phyloP scores from a whole-genome alignment of 1,284 basidiomycete species.

The Tylopilus sp. region DNA sequence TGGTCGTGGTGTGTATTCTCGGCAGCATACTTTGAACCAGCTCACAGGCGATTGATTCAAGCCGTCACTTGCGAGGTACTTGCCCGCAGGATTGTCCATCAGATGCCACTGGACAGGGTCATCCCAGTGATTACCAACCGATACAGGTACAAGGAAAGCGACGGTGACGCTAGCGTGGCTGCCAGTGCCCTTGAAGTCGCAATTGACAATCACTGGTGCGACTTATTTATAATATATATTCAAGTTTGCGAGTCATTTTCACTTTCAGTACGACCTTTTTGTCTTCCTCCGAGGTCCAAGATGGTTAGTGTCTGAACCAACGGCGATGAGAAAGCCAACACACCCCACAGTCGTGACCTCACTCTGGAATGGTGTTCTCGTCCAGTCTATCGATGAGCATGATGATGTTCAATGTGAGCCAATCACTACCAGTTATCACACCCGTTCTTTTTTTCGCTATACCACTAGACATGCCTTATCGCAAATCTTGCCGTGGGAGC shows the following conservation, averaged over 20 bases:
- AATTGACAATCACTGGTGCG: conserved; percentile 64
- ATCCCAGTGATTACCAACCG: conserved; percentile 75
- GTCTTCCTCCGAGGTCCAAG: conserved; percentile 84
- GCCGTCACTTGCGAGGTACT: conserved; percentile 86
- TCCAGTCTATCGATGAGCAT: conserved; percentile 73
- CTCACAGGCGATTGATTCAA: conserved; percentile 24
- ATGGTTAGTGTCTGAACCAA: conserved; percentile 47
- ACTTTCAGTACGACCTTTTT: conserved; percentile 72
- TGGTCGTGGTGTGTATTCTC: conserved; percentile 58
- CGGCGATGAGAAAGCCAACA: conserved; percentile 6
- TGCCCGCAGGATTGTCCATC: conserved; percentile 79
- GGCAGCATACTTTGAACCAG: background rate
- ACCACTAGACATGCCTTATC: conserved; percentile 58
- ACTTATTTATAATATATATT: conserved; percentile 1
- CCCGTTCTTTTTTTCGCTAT: conserved; percentile 10
- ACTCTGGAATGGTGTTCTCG: conserved; percentile 80
- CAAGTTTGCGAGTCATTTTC: conserved; percentile 4
- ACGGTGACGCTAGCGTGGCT: conserved; percentile 49
- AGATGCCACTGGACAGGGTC: conserved; percentile 60
- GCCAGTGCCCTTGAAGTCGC: conserved; percentile 34
- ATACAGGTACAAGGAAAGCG: conserved; percentile 68
- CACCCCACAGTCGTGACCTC: conserved; percentile 55
- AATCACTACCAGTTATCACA: background rate
- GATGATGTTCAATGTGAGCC: conserved; percentile 68
- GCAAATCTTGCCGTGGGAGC: conserved; percentile 47